Percentiles rank a stretch among this genome's conserved stretches.
phyloP scores from a whole-genome alignment of 345 rosid genomes.

The Gossypium turneri region DNA sequence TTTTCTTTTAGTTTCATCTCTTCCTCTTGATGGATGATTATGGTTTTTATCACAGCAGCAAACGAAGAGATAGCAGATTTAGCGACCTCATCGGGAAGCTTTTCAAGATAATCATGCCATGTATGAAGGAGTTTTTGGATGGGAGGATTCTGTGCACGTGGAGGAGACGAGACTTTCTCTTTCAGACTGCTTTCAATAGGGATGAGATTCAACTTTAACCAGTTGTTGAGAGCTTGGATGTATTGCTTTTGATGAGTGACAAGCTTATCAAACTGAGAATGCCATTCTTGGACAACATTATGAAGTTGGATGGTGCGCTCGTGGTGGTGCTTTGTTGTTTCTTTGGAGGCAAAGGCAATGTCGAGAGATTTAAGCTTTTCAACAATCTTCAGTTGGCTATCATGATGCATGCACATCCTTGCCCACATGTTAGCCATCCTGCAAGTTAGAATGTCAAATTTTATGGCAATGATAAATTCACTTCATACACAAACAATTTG shows the following conservation, averaged over 20 bases:
- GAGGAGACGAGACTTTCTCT: constrained; percentile 73
- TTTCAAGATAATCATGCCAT: constrained; percentile 71
- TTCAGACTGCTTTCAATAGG: constrained; percentile 68
- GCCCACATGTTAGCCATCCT: constrained; percentile 96
- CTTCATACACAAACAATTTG: not conserved
- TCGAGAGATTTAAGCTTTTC: constrained; percentile 65
- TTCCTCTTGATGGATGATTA: constrained; percentile 69
- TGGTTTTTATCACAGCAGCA: constrained; percentile 64
- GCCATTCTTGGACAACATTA: constrained; percentile 65
- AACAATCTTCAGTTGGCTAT: constrained; percentile 61
- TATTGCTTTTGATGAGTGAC: constrained; percentile 72
- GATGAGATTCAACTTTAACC: constrained; percentile 72
- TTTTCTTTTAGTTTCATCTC: constrained; percentile 84
- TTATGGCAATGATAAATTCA: constrained; percentile 9
- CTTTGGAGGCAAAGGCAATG: constrained; percentile 45
- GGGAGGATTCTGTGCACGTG: constrained; percentile 63
- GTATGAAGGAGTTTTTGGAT: constrained; percentile 68
- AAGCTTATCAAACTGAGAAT: constrained; percentile 61
- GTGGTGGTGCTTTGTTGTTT: constrained; percentile 78
- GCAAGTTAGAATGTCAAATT: constrained; percentile 15
- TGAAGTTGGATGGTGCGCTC: constrained; percentile 63
- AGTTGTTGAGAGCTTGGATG: constrained; percentile 56
- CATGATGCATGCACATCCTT: constrained; percentile 62
- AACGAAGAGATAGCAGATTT: constrained; percentile 77
- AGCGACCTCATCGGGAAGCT: constrained; percentile 80